Evolutionary conservation across 2,329 filamentous ascomycete genomes (phyloP), one percentile per base, ranked within the genome.

Genomic region (Alternaria incomplexa): DNA sequence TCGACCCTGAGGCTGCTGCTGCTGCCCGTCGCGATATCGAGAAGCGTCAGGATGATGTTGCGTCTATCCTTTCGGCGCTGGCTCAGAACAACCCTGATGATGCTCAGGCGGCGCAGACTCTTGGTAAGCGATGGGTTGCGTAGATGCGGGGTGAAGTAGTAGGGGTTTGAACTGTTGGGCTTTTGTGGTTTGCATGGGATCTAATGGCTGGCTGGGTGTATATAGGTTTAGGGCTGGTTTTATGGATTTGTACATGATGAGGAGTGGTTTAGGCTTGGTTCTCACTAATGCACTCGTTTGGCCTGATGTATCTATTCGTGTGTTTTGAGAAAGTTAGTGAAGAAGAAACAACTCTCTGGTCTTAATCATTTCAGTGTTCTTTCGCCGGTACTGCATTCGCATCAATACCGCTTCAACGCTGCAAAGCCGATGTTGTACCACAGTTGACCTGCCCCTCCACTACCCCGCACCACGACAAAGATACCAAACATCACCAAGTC

Each of bases 61-160:
- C 56, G 17, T 63, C 61, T 20, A 73, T 74, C 36, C 55, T 74
- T 11, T 70, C 66, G 17, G 72, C 71, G 5, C 66, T 74, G 2
- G 58, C 61, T 9, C 61, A 55, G 11, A 71, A 73, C 30, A 74
- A 67, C 62, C 72, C 72, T 5, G 71, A 73, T 12, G 72, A 73
- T 47, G 71, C 71, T 5, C 56, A 63, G 23, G 71, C 69, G 11
- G 68, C 68, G n/a, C 57, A 62, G 44, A 52, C 28, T 4, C 25
- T 53, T 0, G 43, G 50, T 9, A 60, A 47, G 52, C 30, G 60
- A 36, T 61, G 58, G 57, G 45, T 47, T 47, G 57, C 57, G 3
- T 59, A 59, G 26, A 47, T 32, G 3, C 3, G 12, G 2, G 30
- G 15, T 23, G 25, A 12, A 44, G 15, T 0, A 1, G 20, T 25